Base-by-base conservation (phyloP, 805 yeast species). In the Spencermartinsiella europaea region DNA sequence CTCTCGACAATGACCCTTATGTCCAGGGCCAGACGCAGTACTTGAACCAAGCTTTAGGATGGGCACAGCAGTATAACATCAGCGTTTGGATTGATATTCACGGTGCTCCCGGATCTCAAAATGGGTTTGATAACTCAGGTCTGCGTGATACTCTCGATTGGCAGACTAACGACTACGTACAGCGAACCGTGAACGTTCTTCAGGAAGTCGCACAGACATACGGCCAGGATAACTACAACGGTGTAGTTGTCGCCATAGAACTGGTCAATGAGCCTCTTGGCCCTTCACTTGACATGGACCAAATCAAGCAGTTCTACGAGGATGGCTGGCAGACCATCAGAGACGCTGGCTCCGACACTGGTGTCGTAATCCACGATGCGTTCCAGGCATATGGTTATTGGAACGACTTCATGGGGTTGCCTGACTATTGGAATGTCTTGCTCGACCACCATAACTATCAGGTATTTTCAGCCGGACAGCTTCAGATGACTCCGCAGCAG, bases 71-170 rank as follows among this genome's bases (percentile, higher is more conserved):
- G 15, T 60, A 80, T 53, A 75, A 73, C 35, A 61, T 90, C 52
- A 81, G 81, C 61, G 95, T 80, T 20, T 88, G 96, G 96, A 75
- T 90, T 38, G 97, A 91, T 65, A 67, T 90, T 59, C 98, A 90
- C 63, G 97, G 97, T 52, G 95, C 85, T n/a, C 95, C 96, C 28
- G 97, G 96, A 19, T 85, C 95, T 19, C 98, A 90, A 66, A 90
- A 90, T 63, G 97, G 97, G 12, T 91, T 88, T 60, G 98, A 90
- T 66, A 90, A 90, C 71, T 86, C 95, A 5, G 98, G 98, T 21
- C 69, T 77, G 52, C 76, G 95, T 58, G 96, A 83, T 61, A 34
- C 57, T 1, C 60, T 72, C 40, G 65, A 64, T 2, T 88, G 85
- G 79, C 61, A 73, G 38, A 73, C 70, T 28, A 71, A 74, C 47